Evolutionary conservation across 2,329 filamentous ascomycete species (phyloP).

Genomic region (Trichoderma aggressivum): DNA sequence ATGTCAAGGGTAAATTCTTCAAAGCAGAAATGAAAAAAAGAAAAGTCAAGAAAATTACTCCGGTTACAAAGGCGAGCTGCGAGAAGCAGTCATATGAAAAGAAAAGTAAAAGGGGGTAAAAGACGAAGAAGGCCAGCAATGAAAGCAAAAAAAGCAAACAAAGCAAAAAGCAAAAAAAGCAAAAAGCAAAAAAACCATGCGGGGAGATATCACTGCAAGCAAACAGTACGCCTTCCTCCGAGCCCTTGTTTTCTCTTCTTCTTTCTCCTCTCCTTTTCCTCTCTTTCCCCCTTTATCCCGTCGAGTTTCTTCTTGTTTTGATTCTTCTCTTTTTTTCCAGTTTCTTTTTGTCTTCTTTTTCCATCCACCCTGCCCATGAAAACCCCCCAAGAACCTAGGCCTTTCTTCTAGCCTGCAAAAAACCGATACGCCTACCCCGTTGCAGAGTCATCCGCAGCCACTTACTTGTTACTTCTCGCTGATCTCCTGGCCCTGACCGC

Average conservation of each 20-base stretch:
- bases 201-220: conserved; percentile 4
- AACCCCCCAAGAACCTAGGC: conserved; percentile 3
- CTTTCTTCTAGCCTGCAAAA: conserved; percentile 4
- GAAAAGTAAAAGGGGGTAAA: too few relatives aligned
- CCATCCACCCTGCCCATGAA: not conserved
- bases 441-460: conserved; percentile 7
- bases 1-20: not conserved
- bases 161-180: not conserved
- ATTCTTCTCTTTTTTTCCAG: not conserved
- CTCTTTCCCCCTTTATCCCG: not conserved
- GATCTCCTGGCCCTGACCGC: conserved; percentile 11
- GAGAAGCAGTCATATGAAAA: not conserved
- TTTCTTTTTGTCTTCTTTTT: not conserved
- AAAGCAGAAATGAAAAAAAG: not conserved
- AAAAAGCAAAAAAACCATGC: not conserved
- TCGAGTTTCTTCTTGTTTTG: not conserved
- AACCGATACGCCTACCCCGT: conserved; percentile 7
- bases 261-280: not conserved
- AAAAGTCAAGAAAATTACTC: not conserved
- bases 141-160: not conserved
- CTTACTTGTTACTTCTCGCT: conserved; percentile 8
- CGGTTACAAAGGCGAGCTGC: not conserved
- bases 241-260: not conserved
- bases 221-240: conserved; percentile 3
- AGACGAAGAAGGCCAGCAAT: not conserved